These are phyloP conservation scores for Kodamaea anthophila DNA, from an alignment of 1,139 yeast species.

Conservation along the genomic window DNA sequence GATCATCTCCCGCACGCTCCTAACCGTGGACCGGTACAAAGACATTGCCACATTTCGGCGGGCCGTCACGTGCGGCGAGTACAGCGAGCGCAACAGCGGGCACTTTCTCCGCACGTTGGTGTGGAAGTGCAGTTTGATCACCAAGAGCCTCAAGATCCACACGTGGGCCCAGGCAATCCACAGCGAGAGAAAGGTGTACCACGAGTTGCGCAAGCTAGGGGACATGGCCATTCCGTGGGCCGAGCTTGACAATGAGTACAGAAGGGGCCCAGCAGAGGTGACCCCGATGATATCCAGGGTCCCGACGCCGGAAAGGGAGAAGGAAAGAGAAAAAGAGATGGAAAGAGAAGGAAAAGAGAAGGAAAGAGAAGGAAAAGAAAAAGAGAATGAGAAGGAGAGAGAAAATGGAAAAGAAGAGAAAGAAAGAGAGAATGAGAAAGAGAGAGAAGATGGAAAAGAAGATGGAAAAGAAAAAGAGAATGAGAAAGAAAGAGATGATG, in stretches of 20 bases:
- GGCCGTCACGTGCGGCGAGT: slow-evolving; percentile 31
- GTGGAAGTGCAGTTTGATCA: slow-evolving; percentile 37
- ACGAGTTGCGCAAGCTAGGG: slow-evolving; percentile 24
- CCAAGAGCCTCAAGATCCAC: slow-evolving; percentile 33
- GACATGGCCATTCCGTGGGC: slow-evolving; percentile 40
- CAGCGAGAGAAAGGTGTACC: slow-evolving; percentile 32
- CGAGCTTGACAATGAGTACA: slow-evolving; percentile 29
- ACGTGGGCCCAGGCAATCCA: slow-evolving; percentile 28
- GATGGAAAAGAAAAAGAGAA: slow-evolving; percentile 6
- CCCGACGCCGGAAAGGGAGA: background rate
- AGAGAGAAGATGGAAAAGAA: background rate
- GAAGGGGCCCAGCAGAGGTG: slow-evolving; percentile 12
- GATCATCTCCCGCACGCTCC: slow-evolving; percentile 32
- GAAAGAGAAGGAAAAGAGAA: slow-evolving; percentile 4
- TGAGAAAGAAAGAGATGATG: slow-evolving; percentile 3
- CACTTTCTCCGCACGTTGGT: slow-evolving; percentile 29
- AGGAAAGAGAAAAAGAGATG: slow-evolving; percentile 4
- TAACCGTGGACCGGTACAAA: slow-evolving; percentile 34
- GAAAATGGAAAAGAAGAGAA: no score
- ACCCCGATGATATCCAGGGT: no score
- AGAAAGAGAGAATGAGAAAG: no score
- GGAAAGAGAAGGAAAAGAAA: background rate
- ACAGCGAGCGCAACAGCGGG: slow-evolving; percentile 17
- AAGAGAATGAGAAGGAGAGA: background rate
- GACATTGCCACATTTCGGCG: slow-evolving; percentile 27